These are phyloP conservation scores for Calonectria naviculata DNA, from an alignment of 2,329 filamentous ascomycete species.

Conservation along the genomic window DNA sequence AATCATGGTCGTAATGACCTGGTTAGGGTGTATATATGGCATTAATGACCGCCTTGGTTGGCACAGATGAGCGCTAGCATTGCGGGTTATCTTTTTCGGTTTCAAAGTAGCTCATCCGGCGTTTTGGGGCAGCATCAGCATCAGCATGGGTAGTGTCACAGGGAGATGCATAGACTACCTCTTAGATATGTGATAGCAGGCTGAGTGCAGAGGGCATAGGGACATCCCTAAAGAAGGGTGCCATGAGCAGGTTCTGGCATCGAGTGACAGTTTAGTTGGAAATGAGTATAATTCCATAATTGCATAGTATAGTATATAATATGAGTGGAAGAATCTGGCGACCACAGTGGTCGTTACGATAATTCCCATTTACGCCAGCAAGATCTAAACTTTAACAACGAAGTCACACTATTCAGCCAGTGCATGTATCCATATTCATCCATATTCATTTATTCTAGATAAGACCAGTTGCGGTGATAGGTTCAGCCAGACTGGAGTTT, in stretches of 20 bases:
- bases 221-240: not conserved
- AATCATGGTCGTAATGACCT: not conserved
- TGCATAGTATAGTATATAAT: conserved; percentile 40
- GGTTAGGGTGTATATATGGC: not conserved
- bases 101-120: conserved; percentile 15
- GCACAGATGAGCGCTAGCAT: not conserved
- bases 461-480: no score
- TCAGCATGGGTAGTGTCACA: conserved; percentile 12
- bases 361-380: not conserved
- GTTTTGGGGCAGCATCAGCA: conserved; percentile 12
- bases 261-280: conserved; percentile 1
- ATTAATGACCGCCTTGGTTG: conserved; percentile 12
- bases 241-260: conserved; percentile 3
- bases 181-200: conserved; percentile 13
- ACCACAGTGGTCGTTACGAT: not conserved
- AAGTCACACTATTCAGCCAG: no score
- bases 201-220: not conserved
- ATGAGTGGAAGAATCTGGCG: not conserved
- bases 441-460: no score
- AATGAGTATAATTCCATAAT: conserved; percentile 29
- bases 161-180: conserved; percentile 9
- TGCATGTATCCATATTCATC: no score
- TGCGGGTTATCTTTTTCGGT: not conserved
- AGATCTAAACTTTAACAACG: not conserved
- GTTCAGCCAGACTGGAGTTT: no score